These are phyloP conservation scores for Hypoxylon sp. DNA, from an alignment of 2,329 filamentous ascomycete genomes.

Conservation along the genomic window DNA sequence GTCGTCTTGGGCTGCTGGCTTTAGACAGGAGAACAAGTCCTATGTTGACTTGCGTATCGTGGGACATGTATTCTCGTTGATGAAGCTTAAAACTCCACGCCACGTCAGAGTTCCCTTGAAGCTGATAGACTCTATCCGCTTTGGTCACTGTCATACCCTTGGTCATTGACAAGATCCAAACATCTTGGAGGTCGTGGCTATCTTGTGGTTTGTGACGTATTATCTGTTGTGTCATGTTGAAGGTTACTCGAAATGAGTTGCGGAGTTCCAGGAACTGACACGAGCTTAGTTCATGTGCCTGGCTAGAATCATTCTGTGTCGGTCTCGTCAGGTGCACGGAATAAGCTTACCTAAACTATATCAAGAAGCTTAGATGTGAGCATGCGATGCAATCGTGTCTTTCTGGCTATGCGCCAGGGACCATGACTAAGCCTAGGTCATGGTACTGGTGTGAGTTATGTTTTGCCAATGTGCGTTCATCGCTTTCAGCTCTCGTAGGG, in stretches of 20 bases:
- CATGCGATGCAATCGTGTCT: neutral
- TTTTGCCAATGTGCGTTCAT: neutral
- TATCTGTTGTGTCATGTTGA: conserved; percentile 2
- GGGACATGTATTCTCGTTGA: conserved; percentile 17
- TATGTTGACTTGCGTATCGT: conserved; percentile 11
- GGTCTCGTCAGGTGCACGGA: conserved; percentile 6
- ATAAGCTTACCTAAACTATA: conserved; percentile 17
- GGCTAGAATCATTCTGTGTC: neutral
- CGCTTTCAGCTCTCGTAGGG: neutral
- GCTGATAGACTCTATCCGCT: neutral
- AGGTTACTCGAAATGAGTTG: neutral
- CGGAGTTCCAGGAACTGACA: neutral
- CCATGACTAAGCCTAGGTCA: conserved; percentile 2
- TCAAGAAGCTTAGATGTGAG: neutral
- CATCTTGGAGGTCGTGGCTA: conserved; percentile 2
- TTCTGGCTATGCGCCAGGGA: neutral
- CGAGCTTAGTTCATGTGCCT: neutral
- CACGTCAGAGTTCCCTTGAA: conserved; percentile 12
- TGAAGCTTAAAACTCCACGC: conserved; percentile 9
- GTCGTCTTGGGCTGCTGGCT: conserved; percentile 5
- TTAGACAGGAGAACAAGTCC: neutral
- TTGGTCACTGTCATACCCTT: neutral
- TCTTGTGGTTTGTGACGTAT: neutral
- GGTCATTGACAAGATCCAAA: neutral
- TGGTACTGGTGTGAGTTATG: neutral